Evolutionary conservation across 2,329 filamentous ascomycete species (phyloP).

Genomic region (Exophiala oligosperma): DNA sequence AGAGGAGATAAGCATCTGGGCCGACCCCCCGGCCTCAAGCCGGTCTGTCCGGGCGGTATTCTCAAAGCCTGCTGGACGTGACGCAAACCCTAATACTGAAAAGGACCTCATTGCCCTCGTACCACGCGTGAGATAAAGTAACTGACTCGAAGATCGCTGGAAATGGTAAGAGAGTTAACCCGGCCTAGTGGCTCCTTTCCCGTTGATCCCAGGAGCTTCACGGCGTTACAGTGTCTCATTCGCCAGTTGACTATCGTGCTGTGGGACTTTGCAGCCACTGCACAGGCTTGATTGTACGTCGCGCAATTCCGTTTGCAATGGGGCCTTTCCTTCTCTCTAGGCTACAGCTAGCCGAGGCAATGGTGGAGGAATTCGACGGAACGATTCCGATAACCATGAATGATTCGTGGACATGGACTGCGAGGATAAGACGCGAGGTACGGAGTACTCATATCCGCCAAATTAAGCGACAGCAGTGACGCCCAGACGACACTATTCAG

Average conservation of each 20-base stretch:
- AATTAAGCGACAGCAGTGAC: no score
- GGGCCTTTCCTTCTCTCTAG: not conserved
- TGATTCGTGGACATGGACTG: not conserved
- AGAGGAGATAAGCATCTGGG: no score
- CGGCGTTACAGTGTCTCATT: constrained; percentile 10
- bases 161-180: not conserved
- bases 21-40: no score
- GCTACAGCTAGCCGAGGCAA: not conserved
- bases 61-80: not conserved
- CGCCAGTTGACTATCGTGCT: not conserved
- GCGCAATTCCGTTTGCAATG: constrained; percentile 5
- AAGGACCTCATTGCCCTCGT: not conserved
- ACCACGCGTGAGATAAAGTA: not conserved
- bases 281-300: constrained; percentile 1
- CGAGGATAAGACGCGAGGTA: no score
- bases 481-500: no score
- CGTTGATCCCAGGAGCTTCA: not conserved
- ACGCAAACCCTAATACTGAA: not conserved
- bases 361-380: not conserved
- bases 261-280: not conserved
- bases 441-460: no score
- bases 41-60: not conserved
- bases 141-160: not conserved
- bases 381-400: not conserved
- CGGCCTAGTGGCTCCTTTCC: not conserved